Evolutionary conservation across 257 asterid genomes (phyloP), one percentile per base, ranked within the genome.

Genomic region (Solanum bukasovii): DNA sequence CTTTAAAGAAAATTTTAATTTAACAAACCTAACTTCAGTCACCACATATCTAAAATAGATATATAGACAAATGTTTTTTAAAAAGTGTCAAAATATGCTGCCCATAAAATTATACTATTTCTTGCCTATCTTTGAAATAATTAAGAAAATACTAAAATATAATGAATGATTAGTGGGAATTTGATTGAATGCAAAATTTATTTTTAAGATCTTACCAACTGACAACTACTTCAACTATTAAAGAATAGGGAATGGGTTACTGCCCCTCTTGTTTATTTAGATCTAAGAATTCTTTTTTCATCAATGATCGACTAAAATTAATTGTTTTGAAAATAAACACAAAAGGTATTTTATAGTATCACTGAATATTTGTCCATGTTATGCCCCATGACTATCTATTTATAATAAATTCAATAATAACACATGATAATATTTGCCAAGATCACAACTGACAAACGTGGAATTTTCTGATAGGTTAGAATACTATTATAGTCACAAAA

Each of bases 391-490:
- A 23, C 23, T 34, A 34, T 21, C 11, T 74, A 37, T 35, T 37
- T 20, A 1, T 5, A 23, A 21, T 35, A 74, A 74, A 35, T 74
- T 6, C 42, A 72, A 72, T 35, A 37, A 27, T 56, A 56, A 18
- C 0, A 18, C 0, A 0, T 56, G n/a, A 0, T 20, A 6, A 0
- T 56, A 56, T 56, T 56, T 7, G 65, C 4, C 65, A 56, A 56
- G 65, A 56, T 56, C 1, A 56, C 65, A 56, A 56, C 65, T 20
- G 0, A 56, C 63, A 52, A 52, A 52, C 21, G 61, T 52, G 61
- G 23, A 0, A 16, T 16, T 52, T 16, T 52, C 63, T 56, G 65
- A 56, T 5, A 56, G n/a, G n/a, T 52, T 18, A 0, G 2, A 56
- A 1, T 56, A 7, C 9, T 56, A 52, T 52, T 52, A 6, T 52